phyloP scores from a whole-genome alignment of 345 rosid genomes.

The Salix viminalis region DNA sequence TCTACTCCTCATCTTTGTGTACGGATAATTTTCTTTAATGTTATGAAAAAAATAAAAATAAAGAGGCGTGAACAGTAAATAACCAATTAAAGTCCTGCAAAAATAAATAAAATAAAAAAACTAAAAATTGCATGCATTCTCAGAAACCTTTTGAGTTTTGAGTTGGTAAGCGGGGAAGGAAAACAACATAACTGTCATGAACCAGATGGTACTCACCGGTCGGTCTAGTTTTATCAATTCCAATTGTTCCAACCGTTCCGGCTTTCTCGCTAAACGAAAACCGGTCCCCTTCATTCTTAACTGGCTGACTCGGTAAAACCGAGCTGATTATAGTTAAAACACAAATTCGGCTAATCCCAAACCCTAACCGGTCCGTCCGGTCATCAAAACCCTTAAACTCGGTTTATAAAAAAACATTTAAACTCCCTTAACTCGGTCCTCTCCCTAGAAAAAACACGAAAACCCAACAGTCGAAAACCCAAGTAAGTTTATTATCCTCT shows the following conservation, averaged over 20 bases:
- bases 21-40: too few species aligned
- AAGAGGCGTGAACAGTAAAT: too few species aligned
- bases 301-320: constrained; percentile 26
- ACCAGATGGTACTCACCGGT: constrained; percentile 6
- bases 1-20: too few species aligned
- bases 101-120: not conserved
- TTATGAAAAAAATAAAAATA: too few species aligned
- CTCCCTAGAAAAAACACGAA: not conserved
- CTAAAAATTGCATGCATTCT: not conserved
- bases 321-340: constrained; percentile 8
- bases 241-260: not conserved
- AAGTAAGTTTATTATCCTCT: constrained; percentile 6
- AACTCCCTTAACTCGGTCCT: constrained; percentile 30
- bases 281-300: constrained; percentile 29
- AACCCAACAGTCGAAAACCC: not conserved
- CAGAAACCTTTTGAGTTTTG: too few species aligned
- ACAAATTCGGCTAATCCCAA: constrained; percentile 16
- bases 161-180: not conserved
- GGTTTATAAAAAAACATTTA: constrained; percentile 11
- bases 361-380: constrained; percentile 47
- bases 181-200: not conserved
- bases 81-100: too few species aligned
- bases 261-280: constrained; percentile 1
- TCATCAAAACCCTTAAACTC: constrained; percentile 9
- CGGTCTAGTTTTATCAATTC: not conserved